These are phyloP conservation scores for Lodderomyces jiufengensis DNA, from an alignment of 1,139 yeast genomes.

Conservation along the genomic window DNA sequence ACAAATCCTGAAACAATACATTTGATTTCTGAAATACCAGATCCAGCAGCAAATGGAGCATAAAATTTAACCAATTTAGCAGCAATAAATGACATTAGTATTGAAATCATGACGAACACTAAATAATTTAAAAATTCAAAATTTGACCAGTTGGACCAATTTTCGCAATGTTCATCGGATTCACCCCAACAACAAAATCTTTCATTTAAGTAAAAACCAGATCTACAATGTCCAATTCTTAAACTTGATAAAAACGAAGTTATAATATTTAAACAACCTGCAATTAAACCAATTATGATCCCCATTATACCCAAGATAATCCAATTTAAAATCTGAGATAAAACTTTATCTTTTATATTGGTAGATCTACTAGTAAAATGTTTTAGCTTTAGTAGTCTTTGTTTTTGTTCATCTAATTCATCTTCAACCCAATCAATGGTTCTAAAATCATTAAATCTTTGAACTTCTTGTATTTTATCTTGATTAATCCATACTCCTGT, in stretches of 20 bases:
- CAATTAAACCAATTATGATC: conserved; percentile 70
- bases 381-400: conserved; percentile 24
- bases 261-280: conserved; percentile 73
- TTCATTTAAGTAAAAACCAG: conserved; percentile 66
- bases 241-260: conserved; percentile 86
- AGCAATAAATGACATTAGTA: conserved; percentile 59
- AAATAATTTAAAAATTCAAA: conserved; percentile 48
- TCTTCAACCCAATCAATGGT: conserved; percentile 90
- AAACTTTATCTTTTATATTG: conserved; percentile 25
- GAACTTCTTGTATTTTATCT: conserved; percentile 31
- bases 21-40: conserved; percentile 95
- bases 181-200: conserved; percentile 82
- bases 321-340: conserved; percentile 66
- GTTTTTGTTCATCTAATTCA: conserved; percentile 53
- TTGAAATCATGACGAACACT: conserved; percentile 56
- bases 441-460: conserved; percentile 54
- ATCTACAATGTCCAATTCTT: conserved; percentile 71
- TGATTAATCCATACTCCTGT: conserved; percentile 43
- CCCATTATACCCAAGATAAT: conserved; percentile 75
- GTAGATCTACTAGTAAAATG: conserved; percentile 13
- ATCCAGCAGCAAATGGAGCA: conserved; percentile 94
- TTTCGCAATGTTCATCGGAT: conserved; percentile 39
- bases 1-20: conserved; percentile 91
- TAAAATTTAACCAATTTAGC: conserved; percentile 64
- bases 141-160: conserved; percentile 57